Evolutionary conservation across 306 rosid species (phyloP), one percentile per base, ranked within the genome.

Genomic region (Sindora glabra): DNA sequence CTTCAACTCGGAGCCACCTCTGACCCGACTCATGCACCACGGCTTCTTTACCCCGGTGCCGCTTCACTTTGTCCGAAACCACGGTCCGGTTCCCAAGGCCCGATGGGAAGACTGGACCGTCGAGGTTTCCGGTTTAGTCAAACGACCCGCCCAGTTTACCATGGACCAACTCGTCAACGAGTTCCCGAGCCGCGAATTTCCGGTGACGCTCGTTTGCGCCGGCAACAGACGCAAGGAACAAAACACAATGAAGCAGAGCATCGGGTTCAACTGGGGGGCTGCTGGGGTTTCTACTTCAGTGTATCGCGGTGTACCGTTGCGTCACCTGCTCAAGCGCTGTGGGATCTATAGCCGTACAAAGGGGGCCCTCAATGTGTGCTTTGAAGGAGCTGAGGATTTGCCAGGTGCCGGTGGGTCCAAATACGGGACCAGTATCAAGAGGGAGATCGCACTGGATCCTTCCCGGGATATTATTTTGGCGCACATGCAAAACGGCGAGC

Each of bases 321-420:
- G 79, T 0, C 72, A 60, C 18, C 41, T 90, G 61, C 69, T 90
- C 5, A 76, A 84, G 59, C 63, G 80, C 25, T 83, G 90, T 13
- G 89, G 89, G 25, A 73, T 89, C 56, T 62, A 58, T 6, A 29
- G 68, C 52, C 71, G 85, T 0, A 61, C 47, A 0, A 62, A 71
- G 1, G 97, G 87, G 0, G 89, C 80, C 3, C 64, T 89, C 6
- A 76, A 83, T 34, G 95, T 86, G 16, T 86, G 97, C 53, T 89
- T 89, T 15, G 97, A 89, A 47, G 97, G 97, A 0, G 82, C 81
- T 0, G 97, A 89, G 77, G 91, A 86, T 14, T 51, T 89, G 69
- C 91, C 95, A 0, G 96, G 89, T 38, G 96, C 87, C n/a, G 95
- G 95, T 33, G 96, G 95, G 8, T 73, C 82, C 38, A 86, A 86